Evolutionary conservation across 1,139 yeast genomes (phyloP).

Genomic region (Pichia sp.): DNA sequence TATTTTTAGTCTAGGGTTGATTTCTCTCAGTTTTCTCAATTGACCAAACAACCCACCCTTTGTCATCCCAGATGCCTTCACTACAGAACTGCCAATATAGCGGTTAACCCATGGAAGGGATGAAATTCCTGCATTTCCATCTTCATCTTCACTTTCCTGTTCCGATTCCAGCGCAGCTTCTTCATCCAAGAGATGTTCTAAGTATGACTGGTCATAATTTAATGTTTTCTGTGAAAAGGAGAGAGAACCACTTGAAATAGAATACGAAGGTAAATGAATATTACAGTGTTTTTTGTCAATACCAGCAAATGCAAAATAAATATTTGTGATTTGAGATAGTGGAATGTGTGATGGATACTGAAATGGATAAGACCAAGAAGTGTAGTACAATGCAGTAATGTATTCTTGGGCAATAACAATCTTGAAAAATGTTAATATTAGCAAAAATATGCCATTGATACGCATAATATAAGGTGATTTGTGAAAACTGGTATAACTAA

Average conservation of each 20-base stretch:
- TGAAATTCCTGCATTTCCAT: too few species aligned
- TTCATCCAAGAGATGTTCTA: too few species aligned
- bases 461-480: too few species aligned
- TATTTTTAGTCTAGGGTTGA: constrained; percentile 52
- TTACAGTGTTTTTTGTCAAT: constrained; percentile 54
- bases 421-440: neutral
- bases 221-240: constrained; percentile 16
- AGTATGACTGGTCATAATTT: too few species aligned
- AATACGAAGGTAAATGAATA: constrained; percentile 18
- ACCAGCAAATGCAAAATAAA: constrained; percentile 75
- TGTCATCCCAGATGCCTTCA: too few species aligned
- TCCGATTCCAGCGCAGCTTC: neutral
- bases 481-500: too few species aligned
- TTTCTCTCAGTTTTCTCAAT: constrained; percentile 47
- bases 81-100: too few species aligned
- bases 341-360: constrained; percentile 73
- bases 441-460: too few species aligned
- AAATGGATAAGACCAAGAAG: constrained; percentile 76
- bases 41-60: constrained; percentile 46
- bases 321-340: constrained; percentile 52
- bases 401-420: neutral
- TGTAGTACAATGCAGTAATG: constrained; percentile 36
- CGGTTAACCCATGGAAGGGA: constrained; percentile 8
- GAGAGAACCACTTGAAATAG: constrained; percentile 11
- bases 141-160: too few species aligned